Percentiles rank a stretch among this genome's conserved stretches.
phyloP scores from a whole-genome alignment of 345 rosid genomes.

The Erysimum cheiranthoides region DNA sequence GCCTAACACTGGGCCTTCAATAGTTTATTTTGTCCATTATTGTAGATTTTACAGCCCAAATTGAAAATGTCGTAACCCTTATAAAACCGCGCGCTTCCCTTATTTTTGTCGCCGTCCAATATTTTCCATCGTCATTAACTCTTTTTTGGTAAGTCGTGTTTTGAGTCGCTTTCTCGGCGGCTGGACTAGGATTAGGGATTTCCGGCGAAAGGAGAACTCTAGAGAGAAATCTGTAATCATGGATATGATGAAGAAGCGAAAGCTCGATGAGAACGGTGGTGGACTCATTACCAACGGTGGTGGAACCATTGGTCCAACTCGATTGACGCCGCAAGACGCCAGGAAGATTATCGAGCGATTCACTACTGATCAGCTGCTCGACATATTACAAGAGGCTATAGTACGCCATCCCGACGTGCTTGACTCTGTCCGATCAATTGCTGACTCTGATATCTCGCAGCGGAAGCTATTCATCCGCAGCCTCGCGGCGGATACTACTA shows the following conservation, averaged over 20 bases:
- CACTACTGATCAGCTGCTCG: conserved; percentile 67
- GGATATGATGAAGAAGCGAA: conserved; percentile 66
- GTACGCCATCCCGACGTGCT: conserved; percentile 60
- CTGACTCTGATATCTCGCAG: conserved; percentile 68
- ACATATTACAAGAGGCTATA: conserved; percentile 58
- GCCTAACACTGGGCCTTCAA: background rate
- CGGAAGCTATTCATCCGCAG: conserved; percentile 85
- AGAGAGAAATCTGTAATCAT: conserved; percentile 9
- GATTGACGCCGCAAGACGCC: conserved; percentile 52
- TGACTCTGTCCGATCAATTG: conserved; percentile 59
- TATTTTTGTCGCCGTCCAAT: background rate
- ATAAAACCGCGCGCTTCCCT: background rate
- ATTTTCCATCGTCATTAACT: background rate
- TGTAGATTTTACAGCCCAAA: background rate
- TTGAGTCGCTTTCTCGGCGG: background rate
- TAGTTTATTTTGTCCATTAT: background rate
- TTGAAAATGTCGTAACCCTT: background rate
- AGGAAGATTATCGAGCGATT: conserved; percentile 66
- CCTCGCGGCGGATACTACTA: conserved; percentile 79
- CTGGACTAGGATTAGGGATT: conserved; percentile 49
- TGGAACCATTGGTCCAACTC: conserved; percentile 28
- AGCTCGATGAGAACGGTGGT: conserved; percentile 62
- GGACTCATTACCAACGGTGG: conserved; percentile 26
- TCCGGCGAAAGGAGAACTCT: background rate
- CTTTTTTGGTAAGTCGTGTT: background rate